Evolutionary conservation across 2,329 filamentous ascomycete species (phyloP).

Genomic region (Teratosphaeria zuluensis): DNA sequence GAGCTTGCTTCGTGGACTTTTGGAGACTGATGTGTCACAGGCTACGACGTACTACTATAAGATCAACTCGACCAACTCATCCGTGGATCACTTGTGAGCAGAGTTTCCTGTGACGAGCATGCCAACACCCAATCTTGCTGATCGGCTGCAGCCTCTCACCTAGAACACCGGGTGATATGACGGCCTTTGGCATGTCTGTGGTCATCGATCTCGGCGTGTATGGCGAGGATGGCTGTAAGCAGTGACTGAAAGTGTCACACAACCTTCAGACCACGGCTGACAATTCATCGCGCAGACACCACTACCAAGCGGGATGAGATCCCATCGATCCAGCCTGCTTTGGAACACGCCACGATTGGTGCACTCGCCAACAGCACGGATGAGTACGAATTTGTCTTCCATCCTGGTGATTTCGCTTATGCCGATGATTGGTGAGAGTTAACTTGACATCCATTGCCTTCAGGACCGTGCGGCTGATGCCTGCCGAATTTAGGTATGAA

Average conservation of each 20-base stretch:
- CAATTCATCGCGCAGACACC: slow-evolving; percentile 26
- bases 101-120: background rate
- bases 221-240: slow-evolving; percentile 39
- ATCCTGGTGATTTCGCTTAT: slow-evolving; percentile 49
- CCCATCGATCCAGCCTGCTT: slow-evolving; percentile 39
- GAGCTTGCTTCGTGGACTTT: background rate
- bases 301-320: slow-evolving; percentile 42
- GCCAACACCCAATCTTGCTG: background rate
- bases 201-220: slow-evolving; percentile 49
- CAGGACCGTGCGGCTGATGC: slow-evolving; percentile 30
- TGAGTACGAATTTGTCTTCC: slow-evolving; percentile 47
- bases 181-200: slow-evolving; percentile 41
- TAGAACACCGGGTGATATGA: slow-evolving; percentile 44
- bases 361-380: slow-evolving; percentile 43
- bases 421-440: slow-evolving; percentile 49
- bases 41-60: slow-evolving; percentile 52
- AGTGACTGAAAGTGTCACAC: background rate
- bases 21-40: background rate
- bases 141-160: slow-evolving; percentile 31
- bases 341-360: slow-evolving; percentile 51
- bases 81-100: slow-evolving; percentile 38
- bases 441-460: slow-evolving; percentile 38
- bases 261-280: slow-evolving; percentile 16
- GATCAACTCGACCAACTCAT: slow-evolving; percentile 48
- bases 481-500: slow-evolving; percentile 26